Conservation (phyloP, 345 rosid species). For the Firmiana major region DNA sequence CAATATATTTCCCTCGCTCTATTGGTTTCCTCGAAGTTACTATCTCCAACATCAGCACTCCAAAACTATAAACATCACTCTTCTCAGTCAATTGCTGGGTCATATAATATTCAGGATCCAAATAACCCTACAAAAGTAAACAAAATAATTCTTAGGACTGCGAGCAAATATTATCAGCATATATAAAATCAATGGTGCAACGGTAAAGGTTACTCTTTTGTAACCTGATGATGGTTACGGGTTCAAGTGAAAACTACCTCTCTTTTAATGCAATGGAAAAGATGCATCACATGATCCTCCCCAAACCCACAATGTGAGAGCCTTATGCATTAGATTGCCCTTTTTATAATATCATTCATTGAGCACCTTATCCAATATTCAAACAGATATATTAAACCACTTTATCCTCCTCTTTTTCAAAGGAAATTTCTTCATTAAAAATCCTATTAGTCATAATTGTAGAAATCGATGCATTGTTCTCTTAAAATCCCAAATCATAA, state of each 20-base stretch:
- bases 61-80: conserved; percentile 94
- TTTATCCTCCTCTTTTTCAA: not conserved
- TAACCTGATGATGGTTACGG: too few species aligned
- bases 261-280: too few species aligned
- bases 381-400: not conserved
- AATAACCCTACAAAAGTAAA: not conserved
- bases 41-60: conserved; percentile 79
- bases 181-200: too few species aligned
- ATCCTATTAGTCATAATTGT: not conserved
- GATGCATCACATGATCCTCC: too few species aligned
- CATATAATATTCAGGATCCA: conserved; percentile 57
- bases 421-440: not conserved
- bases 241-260: too few species aligned
- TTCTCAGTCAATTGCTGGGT: conserved; percentile 85
- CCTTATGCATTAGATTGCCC: too few species aligned
- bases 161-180: too few species aligned
- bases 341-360: too few species aligned
- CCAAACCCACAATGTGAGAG: too few species aligned
- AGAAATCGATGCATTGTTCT: not conserved
- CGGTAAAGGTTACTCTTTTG: too few species aligned
- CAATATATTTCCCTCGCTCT: conserved; percentile 78
- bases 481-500: not conserved
- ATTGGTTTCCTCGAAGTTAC: conserved; percentile 68
- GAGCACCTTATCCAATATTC: too few species aligned
- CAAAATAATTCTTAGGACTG: too few species aligned